Conservation (phyloP, 176 grass and related monocot genomes). For the Lolium multiflorum region DNA sequence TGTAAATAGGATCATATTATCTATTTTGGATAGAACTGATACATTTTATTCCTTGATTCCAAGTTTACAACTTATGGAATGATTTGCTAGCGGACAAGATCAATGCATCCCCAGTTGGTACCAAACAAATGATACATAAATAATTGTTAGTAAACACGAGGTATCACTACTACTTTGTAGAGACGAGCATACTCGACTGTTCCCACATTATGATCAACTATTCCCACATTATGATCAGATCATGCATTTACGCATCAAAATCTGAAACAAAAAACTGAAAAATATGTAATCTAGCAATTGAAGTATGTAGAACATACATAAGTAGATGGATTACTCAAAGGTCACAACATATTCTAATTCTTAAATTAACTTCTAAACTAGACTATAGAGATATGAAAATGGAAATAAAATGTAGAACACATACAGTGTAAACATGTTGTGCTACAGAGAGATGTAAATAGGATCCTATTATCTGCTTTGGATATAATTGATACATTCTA, state of each 20-base stretch:
- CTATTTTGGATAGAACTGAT: not conserved
- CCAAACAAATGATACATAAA: not conserved
- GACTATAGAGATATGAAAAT: not conserved
- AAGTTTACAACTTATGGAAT: not conserved
- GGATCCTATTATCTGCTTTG: not conserved
- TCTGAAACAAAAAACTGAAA: not conserved
- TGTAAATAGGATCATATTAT: not conserved
- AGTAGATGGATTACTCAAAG: not conserved
- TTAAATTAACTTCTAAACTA: not conserved
- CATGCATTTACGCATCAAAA: not conserved
- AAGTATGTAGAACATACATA: not conserved
- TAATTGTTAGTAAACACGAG: too few relatives aligned
- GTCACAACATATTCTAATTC: not conserved
- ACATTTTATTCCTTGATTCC: not conserved
- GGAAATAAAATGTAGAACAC: not conserved
- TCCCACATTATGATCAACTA: not conserved
- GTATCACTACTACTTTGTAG: not conserved
- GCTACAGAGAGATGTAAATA: not conserved
- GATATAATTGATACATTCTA: not conserved
- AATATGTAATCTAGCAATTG: not conserved
- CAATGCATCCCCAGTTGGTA: not conserved
- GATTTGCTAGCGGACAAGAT: not conserved
- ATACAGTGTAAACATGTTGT: not conserved
- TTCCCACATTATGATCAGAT: not conserved
- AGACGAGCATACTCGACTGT: not conserved